Evolutionary conservation across 2,329 filamentous ascomycete species (phyloP).

Genomic region (Albifimbria verrucaria): DNA sequence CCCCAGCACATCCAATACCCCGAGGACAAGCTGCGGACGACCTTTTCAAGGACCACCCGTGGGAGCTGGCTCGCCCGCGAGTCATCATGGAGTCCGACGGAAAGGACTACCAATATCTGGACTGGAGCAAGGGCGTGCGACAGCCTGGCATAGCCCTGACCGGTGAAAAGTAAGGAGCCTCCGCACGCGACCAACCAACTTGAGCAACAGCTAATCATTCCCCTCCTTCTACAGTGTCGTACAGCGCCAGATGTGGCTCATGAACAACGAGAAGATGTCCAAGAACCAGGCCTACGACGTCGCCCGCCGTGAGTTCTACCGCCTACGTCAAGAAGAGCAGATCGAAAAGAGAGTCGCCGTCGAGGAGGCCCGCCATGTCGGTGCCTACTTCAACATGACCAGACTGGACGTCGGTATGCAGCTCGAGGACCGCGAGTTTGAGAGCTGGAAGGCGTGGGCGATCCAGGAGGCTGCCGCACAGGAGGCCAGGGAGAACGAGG

Average conservation of each 20-base stretch:
- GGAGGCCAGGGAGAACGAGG: constrained; percentile 36
- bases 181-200: constrained; percentile 8
- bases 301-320: constrained; percentile 88
- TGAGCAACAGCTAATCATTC: neutral
- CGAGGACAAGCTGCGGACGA: constrained; percentile 75
- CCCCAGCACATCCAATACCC: constrained; percentile 75
- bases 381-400: constrained; percentile 83
- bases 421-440: constrained; percentile 75
- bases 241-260: constrained; percentile 85
- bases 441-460: constrained; percentile 85
- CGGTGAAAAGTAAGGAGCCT: constrained; percentile 71
- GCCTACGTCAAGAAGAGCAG: constrained; percentile 75
- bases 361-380: constrained; percentile 82
- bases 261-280: constrained; percentile 60
- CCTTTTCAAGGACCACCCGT: constrained; percentile 91
- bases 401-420: constrained; percentile 74
- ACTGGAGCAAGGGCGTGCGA: constrained; percentile 74
- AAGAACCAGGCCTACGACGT: constrained; percentile 76
- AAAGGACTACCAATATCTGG: constrained; percentile 68
- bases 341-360: constrained; percentile 76
- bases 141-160: constrained; percentile 75
- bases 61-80: constrained; percentile 89
- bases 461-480: constrained; percentile 39
- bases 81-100: constrained; percentile 83
- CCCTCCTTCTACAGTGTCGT: constrained; percentile 77